Conservation (phyloP, 1,284 basidiomycete genomes). For the Rhodofomes roseus region DNA sequence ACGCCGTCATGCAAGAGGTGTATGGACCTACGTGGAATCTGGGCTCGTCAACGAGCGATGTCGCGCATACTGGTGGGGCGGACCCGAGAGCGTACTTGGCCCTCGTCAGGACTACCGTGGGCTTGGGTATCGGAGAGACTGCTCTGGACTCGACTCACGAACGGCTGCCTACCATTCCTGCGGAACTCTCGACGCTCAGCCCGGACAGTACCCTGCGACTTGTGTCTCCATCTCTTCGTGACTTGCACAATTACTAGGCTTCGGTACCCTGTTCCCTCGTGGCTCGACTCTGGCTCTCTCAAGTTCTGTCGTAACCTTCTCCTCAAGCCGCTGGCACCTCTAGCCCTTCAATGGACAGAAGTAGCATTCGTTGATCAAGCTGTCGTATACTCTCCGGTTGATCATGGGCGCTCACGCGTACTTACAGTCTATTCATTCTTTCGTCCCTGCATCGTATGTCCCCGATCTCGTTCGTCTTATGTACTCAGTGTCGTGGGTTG, state of each 20-base stretch:
- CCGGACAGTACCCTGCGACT: constrained; percentile 20
- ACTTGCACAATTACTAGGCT: constrained; percentile 4
- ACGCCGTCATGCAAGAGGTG: constrained; percentile 28
- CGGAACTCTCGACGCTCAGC: constrained; percentile 20
- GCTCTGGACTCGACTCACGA: constrained; percentile 7
- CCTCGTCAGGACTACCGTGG: constrained; percentile 2
- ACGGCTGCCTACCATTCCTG: constrained; percentile 7
- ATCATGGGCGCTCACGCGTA: not conserved
- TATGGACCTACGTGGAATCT: constrained; percentile 24
- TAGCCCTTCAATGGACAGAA: too few species aligned
- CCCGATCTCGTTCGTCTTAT: not conserved
- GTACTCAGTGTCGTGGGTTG: not conserved
- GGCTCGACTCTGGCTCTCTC: not conserved
- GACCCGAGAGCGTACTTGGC: constrained; percentile 9
- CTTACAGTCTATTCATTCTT: not conserved
- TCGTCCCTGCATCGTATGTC: not conserved
- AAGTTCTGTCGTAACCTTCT: not conserved
- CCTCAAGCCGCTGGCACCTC: not conserved
- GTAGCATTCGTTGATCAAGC: too few species aligned
- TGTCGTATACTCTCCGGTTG: not conserved
- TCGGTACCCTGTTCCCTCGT: not conserved
- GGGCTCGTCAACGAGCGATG: constrained; percentile 11
- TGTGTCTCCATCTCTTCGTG: constrained; percentile 19
- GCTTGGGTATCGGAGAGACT: constrained; percentile 14
- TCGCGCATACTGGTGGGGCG: constrained; percentile 7